A percentile compares a stretch with the other conserved stretches of the same genome.
phyloP scores from a whole-genome alignment of 2,329 filamentous ascomycete species.

The Albophoma yamanashiensis region DNA sequence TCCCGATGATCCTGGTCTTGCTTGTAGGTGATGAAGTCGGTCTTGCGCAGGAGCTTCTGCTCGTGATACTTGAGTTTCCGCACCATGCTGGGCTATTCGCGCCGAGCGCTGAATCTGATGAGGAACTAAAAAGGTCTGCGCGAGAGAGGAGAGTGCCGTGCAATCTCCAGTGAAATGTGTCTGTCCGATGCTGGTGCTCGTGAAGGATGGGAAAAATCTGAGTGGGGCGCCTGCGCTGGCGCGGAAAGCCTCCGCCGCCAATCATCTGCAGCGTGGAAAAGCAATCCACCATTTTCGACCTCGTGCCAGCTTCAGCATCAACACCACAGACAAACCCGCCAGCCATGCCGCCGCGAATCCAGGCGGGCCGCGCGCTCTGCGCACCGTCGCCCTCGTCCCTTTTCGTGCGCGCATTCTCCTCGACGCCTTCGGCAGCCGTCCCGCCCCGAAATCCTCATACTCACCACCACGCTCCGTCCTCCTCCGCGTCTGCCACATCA shows the following conservation, averaged over 20 bases:
- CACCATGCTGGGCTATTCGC: slow-evolving; percentile 55
- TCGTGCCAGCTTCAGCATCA: background rate
- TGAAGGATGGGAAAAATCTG: background rate
- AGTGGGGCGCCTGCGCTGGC: background rate
- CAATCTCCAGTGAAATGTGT: background rate
- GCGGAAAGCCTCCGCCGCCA: background rate
- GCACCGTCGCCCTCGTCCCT: slow-evolving; percentile 2
- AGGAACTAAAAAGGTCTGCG: too few species aligned
- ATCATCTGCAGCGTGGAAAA: background rate
- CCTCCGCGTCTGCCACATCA: background rate
- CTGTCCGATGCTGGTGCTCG: background rate
- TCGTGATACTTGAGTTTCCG: slow-evolving; percentile 96
- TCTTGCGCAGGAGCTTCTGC: slow-evolving; percentile 84
- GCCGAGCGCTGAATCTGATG: background rate
- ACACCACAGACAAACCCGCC: background rate
- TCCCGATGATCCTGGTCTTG: slow-evolving; percentile 80
- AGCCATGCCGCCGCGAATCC: slow-evolving; percentile 3
- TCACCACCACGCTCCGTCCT: slow-evolving; percentile 1
- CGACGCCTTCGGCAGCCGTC: slow-evolving; percentile 13
- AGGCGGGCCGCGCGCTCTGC: background rate
- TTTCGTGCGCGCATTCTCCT: slow-evolving; percentile 17
- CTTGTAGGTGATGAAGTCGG: slow-evolving; percentile 93
- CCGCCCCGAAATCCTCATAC: slow-evolving; percentile 9
- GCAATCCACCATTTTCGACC: slow-evolving; percentile 1
- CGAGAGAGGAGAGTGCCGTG: background rate